Conservation (phyloP, 2,329 filamentous ascomycete genomes). For the Sporothrix pallida region DNA sequence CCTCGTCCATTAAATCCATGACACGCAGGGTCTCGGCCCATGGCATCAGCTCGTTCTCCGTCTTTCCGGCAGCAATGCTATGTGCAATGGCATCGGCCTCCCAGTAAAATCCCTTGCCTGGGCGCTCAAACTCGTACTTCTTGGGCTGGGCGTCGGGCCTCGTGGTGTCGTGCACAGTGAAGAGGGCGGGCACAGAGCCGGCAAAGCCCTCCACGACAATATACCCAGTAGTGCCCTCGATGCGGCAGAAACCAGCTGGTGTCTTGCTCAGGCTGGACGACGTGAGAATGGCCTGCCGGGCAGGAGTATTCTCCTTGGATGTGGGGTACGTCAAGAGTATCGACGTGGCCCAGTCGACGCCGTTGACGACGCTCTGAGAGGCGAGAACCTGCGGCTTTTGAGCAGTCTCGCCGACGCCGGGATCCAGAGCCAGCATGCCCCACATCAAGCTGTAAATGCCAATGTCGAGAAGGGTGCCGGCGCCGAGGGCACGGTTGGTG, state of each 20-base stretch:
- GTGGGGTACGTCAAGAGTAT: constrained; percentile 41
- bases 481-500: constrained; percentile 49
- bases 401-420: constrained; percentile 10
- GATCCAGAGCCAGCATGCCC: constrained; percentile 47
- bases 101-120: constrained; percentile 50
- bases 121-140: constrained; percentile 47
- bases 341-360: constrained; percentile 46
- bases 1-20: constrained; percentile 55
- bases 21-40: constrained; percentile 54
- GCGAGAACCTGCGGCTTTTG: constrained; percentile 46
- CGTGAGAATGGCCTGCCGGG: constrained; percentile 51
- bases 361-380: constrained; percentile 46
- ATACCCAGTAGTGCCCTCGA: constrained; percentile 50
- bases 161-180: constrained; percentile 43
- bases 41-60: constrained; percentile 51
- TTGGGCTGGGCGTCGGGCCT: constrained; percentile 37
- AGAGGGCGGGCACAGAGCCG: constrained; percentile 45
- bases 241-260: constrained; percentile 44
- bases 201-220: constrained; percentile 48
- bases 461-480: constrained; percentile 52
- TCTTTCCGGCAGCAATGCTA: constrained; percentile 48
- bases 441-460: constrained; percentile 54
- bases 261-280: constrained; percentile 45
- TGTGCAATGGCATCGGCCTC: constrained; percentile 53
- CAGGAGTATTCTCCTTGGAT: constrained; percentile 43